A percentile compares a stretch with the other conserved stretches of the same genome.
Evolutionary conservation across 805 yeast species (phyloP).

Genomic region (Alloascoidea hylecoeti): DNA sequence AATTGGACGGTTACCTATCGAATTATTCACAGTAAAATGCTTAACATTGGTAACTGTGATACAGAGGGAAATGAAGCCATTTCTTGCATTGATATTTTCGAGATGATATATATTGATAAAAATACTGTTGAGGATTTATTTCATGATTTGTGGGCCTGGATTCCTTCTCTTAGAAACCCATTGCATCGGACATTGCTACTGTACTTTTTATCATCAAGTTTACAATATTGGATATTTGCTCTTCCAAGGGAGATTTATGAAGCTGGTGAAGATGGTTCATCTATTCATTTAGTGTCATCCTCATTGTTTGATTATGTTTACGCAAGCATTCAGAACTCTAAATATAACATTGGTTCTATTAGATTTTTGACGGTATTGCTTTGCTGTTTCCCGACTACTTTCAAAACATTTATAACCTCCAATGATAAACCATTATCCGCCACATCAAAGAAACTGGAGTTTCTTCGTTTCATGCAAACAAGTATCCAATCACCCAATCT

Average conservation of each 20-base stretch:
- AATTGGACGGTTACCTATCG: background rate
- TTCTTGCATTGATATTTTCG: slow-evolving; percentile 34
- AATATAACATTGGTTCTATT: slow-evolving; percentile 5
- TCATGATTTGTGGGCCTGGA: slow-evolving; percentile 22
- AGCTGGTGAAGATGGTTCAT: slow-evolving; percentile 2
- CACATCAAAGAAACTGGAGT: slow-evolving; percentile 5
- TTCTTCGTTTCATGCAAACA: background rate
- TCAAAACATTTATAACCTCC: slow-evolving; percentile 5
- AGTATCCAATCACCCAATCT: background rate
- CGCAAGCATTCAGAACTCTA: background rate
- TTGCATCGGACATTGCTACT: slow-evolving; percentile 31
- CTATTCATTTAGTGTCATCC: slow-evolving; percentile 6
- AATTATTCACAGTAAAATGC: background rate
- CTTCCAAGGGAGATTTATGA: slow-evolving; percentile 26
- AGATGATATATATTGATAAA: slow-evolving; percentile 26
- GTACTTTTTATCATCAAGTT: slow-evolving; percentile 28
- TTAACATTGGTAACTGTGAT: slow-evolving; percentile 18
- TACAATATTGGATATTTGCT: slow-evolving; percentile 34
- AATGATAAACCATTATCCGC: slow-evolving; percentile 4
- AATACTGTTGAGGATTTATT: slow-evolving; percentile 21
- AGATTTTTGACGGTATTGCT: slow-evolving; percentile 9
- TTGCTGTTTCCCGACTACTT: slow-evolving; percentile 6
- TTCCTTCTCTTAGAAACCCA: slow-evolving; percentile 24
- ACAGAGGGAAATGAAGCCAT: slow-evolving; percentile 25
- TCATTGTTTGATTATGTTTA: slow-evolving; percentile 7